Evolutionary conservation across 441 rosid genomes (phyloP).

Genomic region (Populus hybrid): DNA sequence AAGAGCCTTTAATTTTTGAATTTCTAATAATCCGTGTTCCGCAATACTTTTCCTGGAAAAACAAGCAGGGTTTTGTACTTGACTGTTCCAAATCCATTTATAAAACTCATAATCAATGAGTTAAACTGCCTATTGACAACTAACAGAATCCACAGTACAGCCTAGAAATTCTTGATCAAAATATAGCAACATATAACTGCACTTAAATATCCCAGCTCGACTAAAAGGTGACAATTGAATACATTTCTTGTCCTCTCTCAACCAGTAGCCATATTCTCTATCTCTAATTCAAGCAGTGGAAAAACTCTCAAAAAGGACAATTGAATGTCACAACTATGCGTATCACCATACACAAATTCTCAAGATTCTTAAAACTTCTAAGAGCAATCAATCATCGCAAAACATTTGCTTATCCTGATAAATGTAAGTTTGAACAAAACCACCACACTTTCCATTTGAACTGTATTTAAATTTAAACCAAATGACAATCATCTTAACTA

Average conservation of each 20-base stretch:
- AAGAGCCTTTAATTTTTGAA: slow-evolving; percentile 12
- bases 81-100: not conserved
- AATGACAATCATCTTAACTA: not conserved
- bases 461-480: too few species aligned
- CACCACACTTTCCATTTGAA: not conserved
- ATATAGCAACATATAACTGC: not conserved
- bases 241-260: not conserved
- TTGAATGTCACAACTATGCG: not conserved
- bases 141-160: not conserved
- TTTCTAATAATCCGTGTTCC: slow-evolving; percentile 19
- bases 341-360: not conserved
- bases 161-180: not conserved
- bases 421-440: not conserved
- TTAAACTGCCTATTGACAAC: not conserved
- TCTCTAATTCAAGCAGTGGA: not conserved
- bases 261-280: not conserved
- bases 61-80: not conserved
- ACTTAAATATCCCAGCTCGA: not conserved
- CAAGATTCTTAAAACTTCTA: not conserved
- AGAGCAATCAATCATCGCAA: not conserved
- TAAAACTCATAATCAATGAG: not conserved
- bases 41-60: not conserved
- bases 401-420: not conserved
- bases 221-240: not conserved
- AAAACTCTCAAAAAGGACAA: not conserved